Evolutionary conservation across 768 basidiomycete species (phyloP).

Genomic region (Asterophora lycoperdoides): DNA sequence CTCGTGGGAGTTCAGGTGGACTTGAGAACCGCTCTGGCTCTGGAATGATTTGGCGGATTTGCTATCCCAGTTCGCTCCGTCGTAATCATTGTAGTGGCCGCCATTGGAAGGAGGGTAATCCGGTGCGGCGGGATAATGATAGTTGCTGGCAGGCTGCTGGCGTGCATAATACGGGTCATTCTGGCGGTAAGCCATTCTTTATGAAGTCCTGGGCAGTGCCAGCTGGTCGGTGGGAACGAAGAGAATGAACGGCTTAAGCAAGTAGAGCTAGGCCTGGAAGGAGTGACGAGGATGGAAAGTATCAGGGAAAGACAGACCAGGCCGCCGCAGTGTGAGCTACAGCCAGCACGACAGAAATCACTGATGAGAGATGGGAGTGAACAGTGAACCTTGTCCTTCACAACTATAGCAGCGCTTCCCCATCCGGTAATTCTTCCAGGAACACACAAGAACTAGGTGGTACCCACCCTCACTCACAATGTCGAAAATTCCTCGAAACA

Average conservation of each 20-base stretch:
- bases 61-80: slow-evolving; percentile 43
- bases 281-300: slow-evolving; percentile 8
- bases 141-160: slow-evolving; percentile 23
- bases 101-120: slow-evolving; percentile 31
- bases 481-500: no score
- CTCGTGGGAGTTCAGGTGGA: slow-evolving; percentile 65
- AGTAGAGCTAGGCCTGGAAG: slow-evolving; percentile 8
- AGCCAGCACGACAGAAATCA: neutral
- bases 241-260: slow-evolving; percentile 23
- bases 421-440: slow-evolving; percentile 9
- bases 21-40: slow-evolving; percentile 67
- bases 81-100: slow-evolving; percentile 39
- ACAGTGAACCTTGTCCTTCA: slow-evolving; percentile 2
- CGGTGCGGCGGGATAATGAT: slow-evolving; percentile 22
- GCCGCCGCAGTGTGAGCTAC: neutral
- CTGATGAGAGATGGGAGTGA: slow-evolving; percentile 12
- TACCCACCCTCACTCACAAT: no score
- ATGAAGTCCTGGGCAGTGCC: neutral
- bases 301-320: slow-evolving; percentile 3
- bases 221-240: slow-evolving; percentile 11
- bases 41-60: slow-evolving; percentile 59
- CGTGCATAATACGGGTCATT: slow-evolving; percentile 46
- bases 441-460: no score
- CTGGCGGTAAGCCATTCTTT: slow-evolving; percentile 50
- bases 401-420: slow-evolving; percentile 6